A percentile compares a stretch with the other conserved stretches of the same genome.
These are phyloP conservation scores for Lachancea cidri DNA, from an alignment of 805 yeast species.

Conservation along the genomic window DNA sequence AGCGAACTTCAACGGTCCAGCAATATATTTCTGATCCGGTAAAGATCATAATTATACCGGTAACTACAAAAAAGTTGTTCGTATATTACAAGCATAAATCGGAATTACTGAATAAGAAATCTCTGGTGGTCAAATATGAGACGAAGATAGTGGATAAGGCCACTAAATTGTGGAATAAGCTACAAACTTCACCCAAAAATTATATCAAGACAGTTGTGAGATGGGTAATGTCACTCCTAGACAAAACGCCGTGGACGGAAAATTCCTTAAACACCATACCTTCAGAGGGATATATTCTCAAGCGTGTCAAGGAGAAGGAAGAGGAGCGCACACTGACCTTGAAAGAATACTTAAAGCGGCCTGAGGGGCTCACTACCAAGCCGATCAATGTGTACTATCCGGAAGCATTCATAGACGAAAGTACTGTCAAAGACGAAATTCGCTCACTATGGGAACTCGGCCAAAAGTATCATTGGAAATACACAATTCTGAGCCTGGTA, in stretches of 20 bases:
- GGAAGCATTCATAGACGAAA: conserved; percentile 27
- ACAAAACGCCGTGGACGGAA: conserved; percentile 75
- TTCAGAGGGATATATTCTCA: conserved; percentile 50
- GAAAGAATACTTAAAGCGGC: conserved; percentile 14
- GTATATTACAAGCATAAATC: conserved; percentile 61
- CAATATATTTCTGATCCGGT: conserved; percentile 39
- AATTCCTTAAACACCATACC: conserved; percentile 73
- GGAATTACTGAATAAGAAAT: conserved; percentile 30
- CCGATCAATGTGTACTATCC: conserved; percentile 53
- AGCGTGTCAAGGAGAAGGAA: conserved; percentile 16
- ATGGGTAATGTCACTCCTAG: conserved; percentile 47
- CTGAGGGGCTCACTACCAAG: conserved; percentile 12
- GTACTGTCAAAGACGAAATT: conserved; percentile 37
- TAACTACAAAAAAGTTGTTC: conserved; percentile 56
- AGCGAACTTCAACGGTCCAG: conserved; percentile 6
- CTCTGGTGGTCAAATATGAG: conserved; percentile 38
- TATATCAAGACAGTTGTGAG: conserved; percentile 57
- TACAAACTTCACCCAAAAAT: conserved; percentile 48
- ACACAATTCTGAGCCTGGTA: conserved; percentile 47
- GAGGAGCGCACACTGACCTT: conserved; percentile 15
- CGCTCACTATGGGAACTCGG: conserved; percentile 40
- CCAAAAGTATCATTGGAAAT: conserved; percentile 48
- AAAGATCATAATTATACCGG: conserved; percentile 65
- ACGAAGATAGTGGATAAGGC: conserved; percentile 46
- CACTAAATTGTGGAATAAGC: conserved; percentile 53